These are phyloP conservation scores for Medicago ruthenica DNA, from an alignment of 306 rosid genomes.

Conservation along the genomic window DNA sequence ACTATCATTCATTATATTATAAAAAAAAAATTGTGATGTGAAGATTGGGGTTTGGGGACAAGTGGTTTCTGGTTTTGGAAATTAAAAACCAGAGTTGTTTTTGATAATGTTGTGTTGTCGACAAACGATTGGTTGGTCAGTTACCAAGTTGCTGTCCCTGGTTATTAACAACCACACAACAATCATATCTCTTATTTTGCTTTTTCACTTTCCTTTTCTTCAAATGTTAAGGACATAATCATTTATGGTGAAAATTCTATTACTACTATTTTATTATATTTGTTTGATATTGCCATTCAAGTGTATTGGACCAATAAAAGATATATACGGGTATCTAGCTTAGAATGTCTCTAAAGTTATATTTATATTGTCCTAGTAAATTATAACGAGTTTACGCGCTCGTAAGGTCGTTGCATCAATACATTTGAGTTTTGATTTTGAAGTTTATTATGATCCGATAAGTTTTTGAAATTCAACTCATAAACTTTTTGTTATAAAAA, in stretches of 20 bases:
- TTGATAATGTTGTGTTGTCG: slow-evolving; percentile 62
- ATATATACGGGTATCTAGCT: background rate
- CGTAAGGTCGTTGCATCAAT: no score
- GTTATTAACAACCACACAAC: slow-evolving; percentile 45
- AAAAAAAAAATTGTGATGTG: background rate
- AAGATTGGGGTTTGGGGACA: slow-evolving; percentile 5
- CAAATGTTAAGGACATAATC: background rate
- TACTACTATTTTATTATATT: background rate
- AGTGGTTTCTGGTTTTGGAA: slow-evolving; percentile 44
- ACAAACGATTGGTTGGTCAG: slow-evolving; percentile 39
- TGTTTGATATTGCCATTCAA: background rate
- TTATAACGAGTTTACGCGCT: no score
- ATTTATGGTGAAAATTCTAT: background rate
- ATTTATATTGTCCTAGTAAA: background rate
- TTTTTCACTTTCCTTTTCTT: slow-evolving; percentile 37
- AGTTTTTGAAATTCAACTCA: no score
- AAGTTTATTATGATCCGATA: no score
- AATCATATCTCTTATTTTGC: slow-evolving; percentile 9
- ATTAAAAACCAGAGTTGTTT: slow-evolving; percentile 46
- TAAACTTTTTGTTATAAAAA: no score
- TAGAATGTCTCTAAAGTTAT: background rate
- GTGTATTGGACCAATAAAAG: background rate
- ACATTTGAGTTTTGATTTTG: no score
- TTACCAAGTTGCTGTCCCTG: slow-evolving; percentile 34
- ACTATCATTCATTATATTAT: background rate